These are phyloP conservation scores for Penicillium rolfsii DNA, from an alignment of 2,329 filamentous ascomycete species.

Conservation along the genomic window DNA sequence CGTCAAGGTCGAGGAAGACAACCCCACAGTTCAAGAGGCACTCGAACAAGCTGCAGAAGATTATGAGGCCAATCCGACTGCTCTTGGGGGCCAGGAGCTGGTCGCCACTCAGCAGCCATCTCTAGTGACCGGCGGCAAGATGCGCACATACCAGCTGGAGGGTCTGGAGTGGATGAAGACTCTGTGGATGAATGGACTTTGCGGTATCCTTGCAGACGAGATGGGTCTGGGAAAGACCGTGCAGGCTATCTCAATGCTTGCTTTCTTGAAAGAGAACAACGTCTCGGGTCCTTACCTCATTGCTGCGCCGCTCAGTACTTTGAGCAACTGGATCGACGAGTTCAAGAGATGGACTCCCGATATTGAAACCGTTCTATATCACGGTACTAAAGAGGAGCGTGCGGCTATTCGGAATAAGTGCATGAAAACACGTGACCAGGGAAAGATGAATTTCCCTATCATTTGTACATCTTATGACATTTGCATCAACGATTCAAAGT, in stretches of 20 bases:
- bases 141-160: slow-evolving; percentile 93
- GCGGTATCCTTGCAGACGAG: slow-evolving; percentile 88
- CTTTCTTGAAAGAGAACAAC: slow-evolving; percentile 83
- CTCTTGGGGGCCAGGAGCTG: slow-evolving; percentile 68
- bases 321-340: slow-evolving; percentile 95
- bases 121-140: slow-evolving; percentile 81
- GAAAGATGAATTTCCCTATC: slow-evolving; percentile 76
- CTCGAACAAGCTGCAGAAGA: slow-evolving; percentile 62
- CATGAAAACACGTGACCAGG: slow-evolving; percentile 69
- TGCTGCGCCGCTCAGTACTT: slow-evolving; percentile 84
- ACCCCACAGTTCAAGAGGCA: slow-evolving; percentile 60
- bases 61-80: slow-evolving; percentile 61
- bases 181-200: slow-evolving; percentile 85
- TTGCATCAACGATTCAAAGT: slow-evolving; percentile 84
- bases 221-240: slow-evolving; percentile 95
- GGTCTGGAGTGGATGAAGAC: slow-evolving; percentile 89
- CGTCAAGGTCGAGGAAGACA: slow-evolving; percentile 56
- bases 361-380: slow-evolving; percentile 88
- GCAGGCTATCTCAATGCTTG: slow-evolving; percentile 85
- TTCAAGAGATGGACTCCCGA: slow-evolving; percentile 87
- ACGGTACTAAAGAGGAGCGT: slow-evolving; percentile 79
- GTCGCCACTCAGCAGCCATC: slow-evolving; percentile 83
- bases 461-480: slow-evolving; percentile 97
- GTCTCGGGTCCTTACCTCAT: slow-evolving; percentile 89
- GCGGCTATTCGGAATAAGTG: slow-evolving; percentile 72